Conservation (phyloP, 345 rosid genomes). For the Acer yangbiense region DNA sequence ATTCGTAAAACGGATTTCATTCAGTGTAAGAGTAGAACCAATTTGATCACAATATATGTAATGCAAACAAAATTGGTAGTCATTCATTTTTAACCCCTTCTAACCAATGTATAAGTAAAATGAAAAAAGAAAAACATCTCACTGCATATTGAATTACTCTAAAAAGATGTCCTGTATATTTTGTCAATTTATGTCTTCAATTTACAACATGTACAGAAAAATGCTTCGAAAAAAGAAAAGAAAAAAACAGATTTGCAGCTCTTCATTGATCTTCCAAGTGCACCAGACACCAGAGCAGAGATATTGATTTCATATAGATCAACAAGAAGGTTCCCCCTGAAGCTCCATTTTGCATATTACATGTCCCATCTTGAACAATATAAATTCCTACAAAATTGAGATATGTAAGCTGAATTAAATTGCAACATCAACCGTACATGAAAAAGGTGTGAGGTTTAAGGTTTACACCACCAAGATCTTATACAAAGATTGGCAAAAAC, state of each 20-base stretch:
- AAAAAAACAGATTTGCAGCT: background rate
- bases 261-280: background rate
- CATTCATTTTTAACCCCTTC: background rate
- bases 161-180: too few relatives aligned
- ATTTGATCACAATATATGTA: background rate
- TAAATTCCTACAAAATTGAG: constrained; percentile 64
- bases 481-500: background rate
- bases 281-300: background rate
- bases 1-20: too few relatives aligned
- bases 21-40: too few relatives aligned
- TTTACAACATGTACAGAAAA: background rate
- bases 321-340: too few relatives aligned
- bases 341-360: constrained; percentile 71
- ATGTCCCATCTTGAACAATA: constrained; percentile 83
- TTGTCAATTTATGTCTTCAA: background rate
- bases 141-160: background rate
- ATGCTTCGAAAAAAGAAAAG: background rate
- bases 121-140: too few relatives aligned
- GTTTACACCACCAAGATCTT: too few relatives aligned
- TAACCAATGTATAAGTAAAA: background rate
- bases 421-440: background rate
- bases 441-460: background rate
- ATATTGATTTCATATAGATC: too few relatives aligned
- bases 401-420: constrained; percentile 11
- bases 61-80: background rate